Evolutionary conservation across 805 yeast species (phyloP).

Genomic region (Starmerella cellae): DNA sequence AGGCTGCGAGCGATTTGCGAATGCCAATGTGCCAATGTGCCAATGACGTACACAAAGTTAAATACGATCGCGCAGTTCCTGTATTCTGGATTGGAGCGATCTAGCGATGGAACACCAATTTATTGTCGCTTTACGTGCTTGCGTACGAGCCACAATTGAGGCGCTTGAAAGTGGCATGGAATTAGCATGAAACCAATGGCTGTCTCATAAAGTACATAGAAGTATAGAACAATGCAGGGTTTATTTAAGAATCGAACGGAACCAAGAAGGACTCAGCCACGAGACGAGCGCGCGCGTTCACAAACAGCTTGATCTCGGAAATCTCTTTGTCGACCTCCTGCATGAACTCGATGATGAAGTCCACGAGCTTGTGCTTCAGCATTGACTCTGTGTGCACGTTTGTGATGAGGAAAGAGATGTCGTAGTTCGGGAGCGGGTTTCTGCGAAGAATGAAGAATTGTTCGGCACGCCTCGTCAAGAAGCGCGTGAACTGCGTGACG

Average conservation of each 20-base stretch:
- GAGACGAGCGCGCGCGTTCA: constrained; percentile 94
- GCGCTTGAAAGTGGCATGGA: background rate
- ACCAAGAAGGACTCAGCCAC: constrained; percentile 92
- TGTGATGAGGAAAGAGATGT: constrained; percentile 83
- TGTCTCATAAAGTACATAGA: too few relatives aligned
- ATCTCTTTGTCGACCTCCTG: constrained; percentile 98
- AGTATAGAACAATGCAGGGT: too few relatives aligned
- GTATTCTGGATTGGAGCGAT: too few relatives aligned
- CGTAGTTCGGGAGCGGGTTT: constrained; percentile 79
- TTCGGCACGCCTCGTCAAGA: constrained; percentile 91
- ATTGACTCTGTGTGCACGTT: constrained; percentile 90
- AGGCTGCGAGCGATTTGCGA: too few relatives aligned
- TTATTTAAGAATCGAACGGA: constrained; percentile 59
- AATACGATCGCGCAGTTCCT: too few relatives aligned
- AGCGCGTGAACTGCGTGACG: constrained; percentile 88
- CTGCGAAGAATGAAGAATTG: constrained; percentile 84
- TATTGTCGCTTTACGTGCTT: background rate
- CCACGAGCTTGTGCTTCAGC: constrained; percentile 90
- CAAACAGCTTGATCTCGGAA: constrained; percentile 92
- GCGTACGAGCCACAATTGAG: background rate
- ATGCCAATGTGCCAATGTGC: too few relatives aligned
- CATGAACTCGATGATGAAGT: constrained; percentile 95
- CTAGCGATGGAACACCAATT: background rate
- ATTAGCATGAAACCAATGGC: too few relatives aligned
- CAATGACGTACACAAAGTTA: too few relatives aligned